phyloP scores from a whole-genome alignment of 148 eudicot genomes.

The Fagopyrum tataricum region DNA sequence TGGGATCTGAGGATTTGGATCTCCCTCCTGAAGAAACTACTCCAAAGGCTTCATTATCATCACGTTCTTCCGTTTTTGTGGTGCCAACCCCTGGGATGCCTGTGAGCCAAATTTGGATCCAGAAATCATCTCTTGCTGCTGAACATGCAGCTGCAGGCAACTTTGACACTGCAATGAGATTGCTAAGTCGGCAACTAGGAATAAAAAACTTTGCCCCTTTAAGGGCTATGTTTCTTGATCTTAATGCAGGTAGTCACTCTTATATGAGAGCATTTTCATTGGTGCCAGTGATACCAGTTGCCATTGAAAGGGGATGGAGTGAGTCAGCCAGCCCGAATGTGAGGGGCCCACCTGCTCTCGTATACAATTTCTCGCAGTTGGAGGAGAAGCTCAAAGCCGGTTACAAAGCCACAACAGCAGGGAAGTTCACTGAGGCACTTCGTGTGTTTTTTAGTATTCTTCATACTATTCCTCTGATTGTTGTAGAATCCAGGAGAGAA shows the following conservation, averaged over 20 bases:
- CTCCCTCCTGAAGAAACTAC: constrained; percentile 86
- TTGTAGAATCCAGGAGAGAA: constrained; percentile 80
- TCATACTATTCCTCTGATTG: constrained; percentile 78
- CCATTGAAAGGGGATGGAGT: constrained; percentile 81
- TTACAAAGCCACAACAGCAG: constrained; percentile 44
- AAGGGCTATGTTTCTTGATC: constrained; percentile 64
- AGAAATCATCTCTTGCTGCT: constrained; percentile 81
- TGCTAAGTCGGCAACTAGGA: constrained; percentile 81
- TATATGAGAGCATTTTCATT: constrained; percentile 58
- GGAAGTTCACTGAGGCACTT: constrained; percentile 77
- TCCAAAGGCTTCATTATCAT: constrained; percentile 47
- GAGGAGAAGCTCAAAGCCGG: too few relatives aligned
- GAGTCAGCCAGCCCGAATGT: constrained; percentile 29
- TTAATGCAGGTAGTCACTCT: constrained; percentile 72
- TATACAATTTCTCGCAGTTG: too few relatives aligned
- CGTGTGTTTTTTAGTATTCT: constrained; percentile 51
- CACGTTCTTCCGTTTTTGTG: constrained; percentile 49
- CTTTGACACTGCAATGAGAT: constrained; percentile 88
- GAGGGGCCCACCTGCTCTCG: too few relatives aligned
- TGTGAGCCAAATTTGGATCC: constrained; percentile 86
- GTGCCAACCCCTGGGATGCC: constrained; percentile 79
- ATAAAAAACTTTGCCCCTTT: constrained; percentile 67
- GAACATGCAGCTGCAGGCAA: constrained; percentile 96
- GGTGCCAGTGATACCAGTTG: constrained; percentile 64
- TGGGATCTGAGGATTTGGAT: constrained; percentile 93